Evolutionary conservation across 345 rosid species (phyloP).

Genomic region (Luvunga scandens): DNA sequence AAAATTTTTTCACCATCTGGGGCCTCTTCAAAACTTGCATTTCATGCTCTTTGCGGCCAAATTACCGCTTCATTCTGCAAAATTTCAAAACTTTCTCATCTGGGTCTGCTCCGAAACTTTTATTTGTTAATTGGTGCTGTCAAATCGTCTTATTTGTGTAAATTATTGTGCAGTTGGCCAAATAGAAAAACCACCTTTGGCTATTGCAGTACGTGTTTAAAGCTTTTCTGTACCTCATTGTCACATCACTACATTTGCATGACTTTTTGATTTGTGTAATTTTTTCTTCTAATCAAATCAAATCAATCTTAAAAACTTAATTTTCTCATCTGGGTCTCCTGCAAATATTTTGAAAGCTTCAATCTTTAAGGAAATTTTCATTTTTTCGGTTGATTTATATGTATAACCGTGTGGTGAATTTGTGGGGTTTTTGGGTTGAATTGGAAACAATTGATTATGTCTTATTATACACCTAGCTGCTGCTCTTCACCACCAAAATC

Average conservation of each 20-base stretch:
- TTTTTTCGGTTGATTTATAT: neutral
- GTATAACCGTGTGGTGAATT: neutral
- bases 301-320: neutral
- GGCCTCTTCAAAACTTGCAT: neutral
- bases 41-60: neutral
- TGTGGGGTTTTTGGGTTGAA: conserved; percentile 9
- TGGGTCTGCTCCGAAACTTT: neutral
- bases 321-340: conserved; percentile 17
- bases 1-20: too few relatives aligned
- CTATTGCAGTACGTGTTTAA: too few relatives aligned
- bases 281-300: neutral
- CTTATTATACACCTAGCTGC: conserved; percentile 28
- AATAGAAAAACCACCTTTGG: neutral
- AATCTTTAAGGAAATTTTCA: neutral
- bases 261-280: neutral
- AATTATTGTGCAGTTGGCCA: neutral
- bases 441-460: conserved; percentile 28
- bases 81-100: neutral
- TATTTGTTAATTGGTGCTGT: neutral
- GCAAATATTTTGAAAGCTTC: neutral
- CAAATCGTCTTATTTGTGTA: neutral
- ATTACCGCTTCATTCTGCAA: neutral
- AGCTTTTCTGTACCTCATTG: neutral
- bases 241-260: neutral
- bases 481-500: conserved; percentile 23